A percentile compares a stretch with the other conserved stretches of the same genome.
phyloP scores from a whole-genome alignment of 768 basidiomycete genomes.

The Amanita pseudoporphyria region DNA sequence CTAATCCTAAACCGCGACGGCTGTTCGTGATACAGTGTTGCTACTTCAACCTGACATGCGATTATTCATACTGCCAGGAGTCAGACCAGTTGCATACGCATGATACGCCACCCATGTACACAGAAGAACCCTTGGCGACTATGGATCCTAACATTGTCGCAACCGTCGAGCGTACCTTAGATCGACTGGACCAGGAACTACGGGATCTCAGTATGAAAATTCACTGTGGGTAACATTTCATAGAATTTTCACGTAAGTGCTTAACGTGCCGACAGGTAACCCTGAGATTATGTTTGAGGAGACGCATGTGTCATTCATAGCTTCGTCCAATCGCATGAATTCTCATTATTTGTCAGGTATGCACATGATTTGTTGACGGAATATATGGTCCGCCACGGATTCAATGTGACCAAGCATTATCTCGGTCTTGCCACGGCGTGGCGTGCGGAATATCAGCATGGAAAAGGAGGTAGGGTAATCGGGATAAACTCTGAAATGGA shows the following conservation, averaged over 20 bases:
- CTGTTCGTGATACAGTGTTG: slow-evolving; percentile 9
- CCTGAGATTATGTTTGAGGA: slow-evolving; percentile 64
- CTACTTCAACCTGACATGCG: slow-evolving; percentile 32
- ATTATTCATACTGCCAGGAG: slow-evolving; percentile 27
- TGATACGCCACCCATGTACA: slow-evolving; percentile 35
- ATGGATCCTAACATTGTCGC: slow-evolving; percentile 29
- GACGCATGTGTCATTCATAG: slow-evolving; percentile 29
- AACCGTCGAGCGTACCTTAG: slow-evolving; percentile 45
- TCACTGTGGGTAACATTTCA: slow-evolving; percentile 39
- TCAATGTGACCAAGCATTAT: slow-evolving; percentile 62
- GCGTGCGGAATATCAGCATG: slow-evolving; percentile 60
- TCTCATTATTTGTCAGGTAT: slow-evolving; percentile 31
- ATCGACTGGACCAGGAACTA: slow-evolving; percentile 41
- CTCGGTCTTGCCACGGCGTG: slow-evolving; percentile 69
- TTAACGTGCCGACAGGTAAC: slow-evolving; percentile 32
- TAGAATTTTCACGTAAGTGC: not conserved
- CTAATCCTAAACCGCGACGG: not conserved
- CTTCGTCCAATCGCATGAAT: slow-evolving; percentile 7
- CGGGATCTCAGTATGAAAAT: slow-evolving; percentile 61
- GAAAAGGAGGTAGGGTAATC: slow-evolving; percentile 50
- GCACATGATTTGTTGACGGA: slow-evolving; percentile 62
- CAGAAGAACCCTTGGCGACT: slow-evolving; percentile 13
- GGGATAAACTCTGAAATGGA: slow-evolving; percentile 82
- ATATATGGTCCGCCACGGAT: slow-evolving; percentile 62
- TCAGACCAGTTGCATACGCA: slow-evolving; percentile 18